Conservation (phyloP, 331 rosid genomes). For the Quercus lobata region DNA sequence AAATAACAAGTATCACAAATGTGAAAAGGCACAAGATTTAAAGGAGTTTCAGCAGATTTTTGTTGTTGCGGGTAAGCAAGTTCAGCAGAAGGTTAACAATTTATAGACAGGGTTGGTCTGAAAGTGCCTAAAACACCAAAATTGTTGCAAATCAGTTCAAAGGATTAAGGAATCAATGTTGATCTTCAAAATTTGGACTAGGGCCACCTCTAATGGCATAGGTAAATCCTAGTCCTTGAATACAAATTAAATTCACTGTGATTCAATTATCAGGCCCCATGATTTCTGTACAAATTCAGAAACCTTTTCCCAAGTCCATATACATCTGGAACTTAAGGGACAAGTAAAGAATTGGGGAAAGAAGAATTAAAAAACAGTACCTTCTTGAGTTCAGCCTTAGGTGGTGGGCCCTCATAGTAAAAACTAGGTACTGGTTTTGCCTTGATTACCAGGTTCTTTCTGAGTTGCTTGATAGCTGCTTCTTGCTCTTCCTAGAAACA, state of each 20-base stretch:
- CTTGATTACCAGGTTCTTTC: constrained; percentile 80
- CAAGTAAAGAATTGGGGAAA: constrained; percentile 3
- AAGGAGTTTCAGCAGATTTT: not conserved
- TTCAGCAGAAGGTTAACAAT: not conserved
- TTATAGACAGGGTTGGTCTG: not conserved
- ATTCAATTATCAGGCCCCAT: not conserved
- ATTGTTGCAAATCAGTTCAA: not conserved
- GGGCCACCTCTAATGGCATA: not conserved
- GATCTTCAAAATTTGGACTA: constrained; percentile 1
- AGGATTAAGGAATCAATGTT: not conserved
- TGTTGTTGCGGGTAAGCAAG: too few species aligned
- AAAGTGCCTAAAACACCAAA: not conserved
- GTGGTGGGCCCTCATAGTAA: constrained; percentile 89
- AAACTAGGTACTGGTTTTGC: constrained; percentile 96
- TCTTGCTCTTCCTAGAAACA: constrained; percentile 85
- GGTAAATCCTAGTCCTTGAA: not conserved
- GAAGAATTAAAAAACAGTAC: constrained; percentile 26
- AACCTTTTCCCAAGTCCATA: constrained; percentile 6
- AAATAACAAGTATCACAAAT: not conserved
- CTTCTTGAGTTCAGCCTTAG: constrained; percentile 80
- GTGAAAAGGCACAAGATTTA: not conserved
- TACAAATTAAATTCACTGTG: constrained; percentile 3
- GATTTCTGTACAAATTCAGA: constrained; percentile 2
- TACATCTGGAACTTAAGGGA: constrained; percentile 7
- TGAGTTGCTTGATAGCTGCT: constrained; percentile 77